Percentiles rank a stretch among this genome's conserved stretches.
Evolutionary conservation across 2,329 filamentous ascomycete species (phyloP).

Genomic region (Beauveria brongniartii): DNA sequence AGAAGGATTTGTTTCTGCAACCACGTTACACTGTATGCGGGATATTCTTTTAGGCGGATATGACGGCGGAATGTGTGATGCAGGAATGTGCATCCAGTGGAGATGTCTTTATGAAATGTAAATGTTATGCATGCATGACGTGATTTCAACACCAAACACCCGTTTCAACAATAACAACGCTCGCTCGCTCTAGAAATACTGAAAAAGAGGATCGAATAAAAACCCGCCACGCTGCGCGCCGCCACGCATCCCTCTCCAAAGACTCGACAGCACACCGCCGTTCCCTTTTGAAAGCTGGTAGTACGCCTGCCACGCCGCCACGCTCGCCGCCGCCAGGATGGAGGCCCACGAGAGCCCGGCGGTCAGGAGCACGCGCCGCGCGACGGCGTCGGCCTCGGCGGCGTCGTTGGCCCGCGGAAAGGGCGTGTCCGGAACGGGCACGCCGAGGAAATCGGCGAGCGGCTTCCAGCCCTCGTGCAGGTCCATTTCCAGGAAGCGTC

Average conservation of each 20-base stretch:
- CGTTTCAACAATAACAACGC: neutral
- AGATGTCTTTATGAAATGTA: neutral
- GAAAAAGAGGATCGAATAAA: no score
- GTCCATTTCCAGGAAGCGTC: conserved; percentile 16
- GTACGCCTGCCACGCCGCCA: neutral
- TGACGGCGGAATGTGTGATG: neutral
- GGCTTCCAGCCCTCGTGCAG: conserved; percentile 21
- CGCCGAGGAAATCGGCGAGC: conserved; percentile 20
- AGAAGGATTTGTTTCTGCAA: no score
- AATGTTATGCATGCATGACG: no score
- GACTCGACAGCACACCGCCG: neutral
- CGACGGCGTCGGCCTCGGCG: conserved; percentile 10
- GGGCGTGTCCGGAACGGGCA: conserved; percentile 19
- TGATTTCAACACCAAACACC: neutral
- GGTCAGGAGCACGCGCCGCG: neutral
- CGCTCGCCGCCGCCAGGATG: neutral
- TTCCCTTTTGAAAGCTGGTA: neutral
- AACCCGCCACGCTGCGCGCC: no score
- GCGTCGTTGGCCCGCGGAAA: conserved; percentile 21
- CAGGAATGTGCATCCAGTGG: neutral
- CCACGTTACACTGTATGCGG: neutral
- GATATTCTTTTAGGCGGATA: neutral
- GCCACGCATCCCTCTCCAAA: no score
- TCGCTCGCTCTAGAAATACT: no score
- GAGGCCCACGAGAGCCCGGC: neutral